Evolutionary conservation across 1,284 basidiomycete species (phyloP), one percentile per base, ranked within the genome.

Genomic region (Irpex lacteus): DNA sequence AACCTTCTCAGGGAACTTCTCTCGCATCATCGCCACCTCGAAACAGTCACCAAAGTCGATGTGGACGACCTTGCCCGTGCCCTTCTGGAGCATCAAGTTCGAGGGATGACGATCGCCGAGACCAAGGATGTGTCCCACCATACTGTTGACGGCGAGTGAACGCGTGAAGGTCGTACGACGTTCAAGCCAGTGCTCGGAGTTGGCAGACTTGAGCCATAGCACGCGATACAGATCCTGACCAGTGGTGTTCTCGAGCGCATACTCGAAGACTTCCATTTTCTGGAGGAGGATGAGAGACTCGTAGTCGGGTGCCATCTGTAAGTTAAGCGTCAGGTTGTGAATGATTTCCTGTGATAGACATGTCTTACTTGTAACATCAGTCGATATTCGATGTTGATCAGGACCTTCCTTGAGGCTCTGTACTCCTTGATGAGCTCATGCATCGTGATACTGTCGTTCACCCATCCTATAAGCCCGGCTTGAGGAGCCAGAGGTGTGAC

Each of bases 201-300:
- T 96, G 65, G 86, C 79, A 72, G 92, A 95, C 81, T 97, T 98
- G 67, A 99, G 83, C 98, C 98, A 99, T 13, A 99, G 81, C 21
- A 99, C 96, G 19, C 96, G 85, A 77, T 99, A 99, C n/a, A 99
- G 82, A 76, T 99, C 98, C 79, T 99, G 98, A 0, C 98, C 98
- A 0, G 96, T 98, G 0, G 98, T 99, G 73, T 99, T 99, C 78
- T 99, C 97, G 52, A 99, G 83, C 3, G 98, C 97, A 73, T 99
- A 99, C 76, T 99, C 96, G 78, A 99, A 99, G 18, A 99, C 98
- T 75, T 99, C 98, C 50, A 99, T 95, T 81, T 99, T 99, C 77
- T 99, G 96, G 66, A 99, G 85, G 2, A 98, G 82, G 37, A 94
- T 96, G 53, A 99, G 81, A 70, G 91, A 92, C 77, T 99, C 98